Percentiles rank a stretch among this genome's conserved stretches.
Conservation (phyloP, 257 asterid genomes). For the Cynanchum wilfordii region DNA sequence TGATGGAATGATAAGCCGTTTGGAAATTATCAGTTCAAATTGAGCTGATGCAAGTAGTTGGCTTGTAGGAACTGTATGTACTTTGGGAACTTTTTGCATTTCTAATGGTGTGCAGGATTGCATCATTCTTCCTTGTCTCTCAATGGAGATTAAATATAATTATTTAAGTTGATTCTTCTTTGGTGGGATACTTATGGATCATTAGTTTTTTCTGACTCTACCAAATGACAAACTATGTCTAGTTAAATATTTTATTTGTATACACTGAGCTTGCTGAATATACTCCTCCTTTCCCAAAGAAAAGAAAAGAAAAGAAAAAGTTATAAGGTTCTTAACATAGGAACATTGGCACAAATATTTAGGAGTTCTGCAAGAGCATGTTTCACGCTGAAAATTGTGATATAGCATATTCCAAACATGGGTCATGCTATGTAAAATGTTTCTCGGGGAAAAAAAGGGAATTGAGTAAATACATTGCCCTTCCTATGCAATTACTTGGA, state of each 20-base stretch:
- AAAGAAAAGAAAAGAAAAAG: neutral
- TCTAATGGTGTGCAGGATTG: neutral
- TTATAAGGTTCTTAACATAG: no score
- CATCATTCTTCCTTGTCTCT: neutral
- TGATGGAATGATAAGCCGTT: neutral
- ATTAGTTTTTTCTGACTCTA: neutral
- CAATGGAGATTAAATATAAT: neutral
- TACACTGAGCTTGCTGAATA: neutral
- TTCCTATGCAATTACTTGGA: neutral
- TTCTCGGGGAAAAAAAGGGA: neutral
- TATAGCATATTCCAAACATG: neutral
- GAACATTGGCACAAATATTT: no score
- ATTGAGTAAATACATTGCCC: neutral
- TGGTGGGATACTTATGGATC: neutral
- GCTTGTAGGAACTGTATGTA: neutral
- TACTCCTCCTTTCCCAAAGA: neutral
- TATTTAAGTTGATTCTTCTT: neutral
- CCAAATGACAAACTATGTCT: neutral
- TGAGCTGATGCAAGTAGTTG: neutral
- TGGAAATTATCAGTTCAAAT: neutral
- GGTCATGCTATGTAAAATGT: neutral
- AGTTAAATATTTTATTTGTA: neutral
- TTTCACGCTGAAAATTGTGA: neutral
- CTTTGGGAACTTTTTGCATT: neutral
- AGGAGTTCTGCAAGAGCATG: neutral